phyloP scores from a whole-genome alignment of 2,329 filamentous ascomycete species.

The Sclerotinia borealis region DNA sequence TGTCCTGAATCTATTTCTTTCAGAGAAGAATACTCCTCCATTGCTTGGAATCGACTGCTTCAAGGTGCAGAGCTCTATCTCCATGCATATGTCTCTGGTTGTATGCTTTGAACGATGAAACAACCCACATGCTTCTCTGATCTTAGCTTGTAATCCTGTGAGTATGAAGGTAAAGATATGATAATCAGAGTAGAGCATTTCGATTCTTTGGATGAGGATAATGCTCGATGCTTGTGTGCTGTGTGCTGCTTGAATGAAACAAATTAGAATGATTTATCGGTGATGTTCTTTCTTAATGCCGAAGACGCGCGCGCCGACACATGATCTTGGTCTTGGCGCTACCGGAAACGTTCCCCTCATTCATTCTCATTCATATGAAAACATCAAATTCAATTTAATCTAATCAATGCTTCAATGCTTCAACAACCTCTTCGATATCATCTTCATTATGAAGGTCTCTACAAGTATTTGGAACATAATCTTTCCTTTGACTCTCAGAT shows the following conservation, averaged over 20 bases:
- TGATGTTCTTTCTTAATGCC: not conserved
- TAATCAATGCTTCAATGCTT: no score
- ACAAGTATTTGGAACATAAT: not conserved
- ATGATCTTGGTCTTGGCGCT: not conserved
- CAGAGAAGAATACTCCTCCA: no score
- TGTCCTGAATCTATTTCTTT: no score
- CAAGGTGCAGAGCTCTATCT: not conserved
- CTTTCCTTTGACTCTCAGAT: not conserved
- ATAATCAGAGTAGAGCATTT: not conserved
- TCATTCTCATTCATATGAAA: not conserved
- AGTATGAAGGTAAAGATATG: not conserved
- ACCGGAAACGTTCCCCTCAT: not conserved
- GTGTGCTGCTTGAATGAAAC: not conserved
- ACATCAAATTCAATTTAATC: not conserved
- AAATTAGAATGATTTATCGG: not conserved
- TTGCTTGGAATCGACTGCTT: not conserved
- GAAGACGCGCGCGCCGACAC: not conserved
- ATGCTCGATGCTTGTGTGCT: not conserved
- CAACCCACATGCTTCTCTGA: not conserved
- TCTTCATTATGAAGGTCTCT: not conserved
- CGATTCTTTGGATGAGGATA: not conserved
- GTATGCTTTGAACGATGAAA: not conserved
- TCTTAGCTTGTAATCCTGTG: not conserved
- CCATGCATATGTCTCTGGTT: not conserved
- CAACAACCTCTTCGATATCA: not conserved